Evolutionary conservation across 2,329 filamentous ascomycete genomes (phyloP), one percentile per base, ranked within the genome.

Genomic region (Coleophoma crateriformis): DNA sequence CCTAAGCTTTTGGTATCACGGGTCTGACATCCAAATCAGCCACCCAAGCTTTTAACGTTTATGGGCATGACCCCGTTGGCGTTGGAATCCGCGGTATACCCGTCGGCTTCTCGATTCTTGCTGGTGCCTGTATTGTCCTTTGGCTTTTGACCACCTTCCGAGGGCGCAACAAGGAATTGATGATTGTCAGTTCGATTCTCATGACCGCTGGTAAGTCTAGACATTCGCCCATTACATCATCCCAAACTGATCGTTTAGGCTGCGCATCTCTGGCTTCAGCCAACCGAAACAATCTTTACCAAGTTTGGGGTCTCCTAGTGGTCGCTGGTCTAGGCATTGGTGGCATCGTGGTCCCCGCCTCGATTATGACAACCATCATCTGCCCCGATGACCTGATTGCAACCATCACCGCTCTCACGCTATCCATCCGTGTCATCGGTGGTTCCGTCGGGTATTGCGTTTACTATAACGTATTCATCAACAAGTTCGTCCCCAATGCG

Each of bases 301-400:
- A 70, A 15, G 66, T 83, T 14, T 84, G 78, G 68, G 75, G 71
- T 13, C 66, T 85, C 22, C 69, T 87, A n/a, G 68, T 79, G 13
- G 61, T 87, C 4, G 81, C 82, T 2, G 78, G 80, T 4, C 64
- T 87, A 2, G 84, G 84, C 7, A 80, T 87, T 4, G 84, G 84
- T 7, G 84, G 81, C 1, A 83, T 87, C 46, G 78, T 85, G 34
- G 78, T 86, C 7, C 83, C 82, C 0, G 77, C 78, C 1, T 81
- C 78, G 0, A 82, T 85, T 57, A 82, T 85, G 46, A 78, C 79
- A 12, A 81, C 79, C 12, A 84, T 86, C 58, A 80, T 85, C 53
- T 85, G 81, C 52, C 81, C 82, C 0, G 79, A 82, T 60, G 82
- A 86, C 49, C 72, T 85, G 8, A 85, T 87, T 54, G 83, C 80